phyloP scores from a whole-genome alignment of 2,329 filamentous ascomycete species.

The Neofusicoccum kwambonambiense region DNA sequence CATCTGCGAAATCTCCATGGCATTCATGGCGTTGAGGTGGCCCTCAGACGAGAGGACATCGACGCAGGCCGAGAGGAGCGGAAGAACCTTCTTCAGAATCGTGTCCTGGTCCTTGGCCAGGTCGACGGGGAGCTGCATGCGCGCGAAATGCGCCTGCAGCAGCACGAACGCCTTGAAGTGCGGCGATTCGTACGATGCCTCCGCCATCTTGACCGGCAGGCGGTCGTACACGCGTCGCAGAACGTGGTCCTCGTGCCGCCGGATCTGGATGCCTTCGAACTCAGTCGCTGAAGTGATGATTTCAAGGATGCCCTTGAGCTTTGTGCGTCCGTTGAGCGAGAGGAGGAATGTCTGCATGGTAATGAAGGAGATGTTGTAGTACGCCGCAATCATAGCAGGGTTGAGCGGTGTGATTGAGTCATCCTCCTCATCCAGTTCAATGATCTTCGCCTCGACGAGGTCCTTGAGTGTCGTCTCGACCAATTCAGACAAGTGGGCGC shows the following conservation, averaged over 20 bases:
- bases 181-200: constrained; percentile 83
- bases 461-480: constrained; percentile 92
- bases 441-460: constrained; percentile 87
- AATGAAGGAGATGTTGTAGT: constrained; percentile 99
- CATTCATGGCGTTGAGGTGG: constrained; percentile 93
- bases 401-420: constrained; percentile 87
- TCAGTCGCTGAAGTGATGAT: constrained; percentile 96
- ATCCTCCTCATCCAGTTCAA: constrained; percentile 87
- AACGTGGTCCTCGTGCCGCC: constrained; percentile 85
- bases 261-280: constrained; percentile 92
- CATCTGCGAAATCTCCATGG: constrained; percentile 99
- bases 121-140: constrained; percentile 95
- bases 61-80: constrained; percentile 85
- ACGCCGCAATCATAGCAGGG: constrained; percentile 95
- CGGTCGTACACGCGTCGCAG: constrained; percentile 92
- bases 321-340: constrained; percentile 82
- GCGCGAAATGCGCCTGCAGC: constrained; percentile 93
- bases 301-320: constrained; percentile 94
- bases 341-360: constrained; percentile 99
- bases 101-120: constrained; percentile 93
- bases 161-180: constrained; percentile 99
- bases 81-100: constrained; percentile 79
- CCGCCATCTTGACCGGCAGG: constrained; percentile 90
- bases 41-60: constrained; percentile 95
- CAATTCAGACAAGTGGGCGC: constrained; percentile 87